Evolutionary conservation across 805 yeast genomes (phyloP).

Genomic region (Yamadazyma scolyti): DNA sequence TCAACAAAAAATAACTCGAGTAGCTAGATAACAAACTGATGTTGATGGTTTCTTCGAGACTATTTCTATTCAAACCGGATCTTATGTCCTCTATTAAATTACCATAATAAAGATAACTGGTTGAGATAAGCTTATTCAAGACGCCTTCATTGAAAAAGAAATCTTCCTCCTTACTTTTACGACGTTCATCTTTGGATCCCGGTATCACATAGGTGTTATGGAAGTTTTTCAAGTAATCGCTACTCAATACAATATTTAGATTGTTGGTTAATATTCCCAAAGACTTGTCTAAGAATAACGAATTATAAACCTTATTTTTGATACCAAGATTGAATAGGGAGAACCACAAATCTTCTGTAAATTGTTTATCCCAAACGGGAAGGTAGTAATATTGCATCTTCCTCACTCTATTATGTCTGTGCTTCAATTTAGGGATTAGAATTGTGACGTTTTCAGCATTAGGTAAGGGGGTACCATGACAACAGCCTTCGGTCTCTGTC

Average conservation of each 20-base stretch:
- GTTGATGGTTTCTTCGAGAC: constrained; percentile 33
- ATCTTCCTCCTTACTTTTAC: constrained; percentile 5
- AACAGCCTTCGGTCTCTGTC: too few species aligned
- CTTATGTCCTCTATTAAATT: constrained; percentile 30
- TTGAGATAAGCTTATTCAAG: constrained; percentile 24
- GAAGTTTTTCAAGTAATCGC: constrained; percentile 13
- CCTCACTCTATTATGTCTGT: not conserved
- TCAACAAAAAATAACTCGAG: constrained; percentile 29
- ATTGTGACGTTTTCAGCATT: constrained; percentile 20
- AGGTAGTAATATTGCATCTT: constrained; percentile 5
- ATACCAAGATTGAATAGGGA: constrained; percentile 19
- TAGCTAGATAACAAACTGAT: constrained; percentile 33
- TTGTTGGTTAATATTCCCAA: constrained; percentile 19
- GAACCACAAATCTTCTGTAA: constrained; percentile 22
- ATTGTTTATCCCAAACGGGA: constrained; percentile 8
- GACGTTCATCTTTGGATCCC: not conserved
- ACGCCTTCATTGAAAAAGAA: constrained; percentile 24
- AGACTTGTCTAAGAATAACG: constrained; percentile 36
- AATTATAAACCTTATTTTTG: constrained; percentile 15
- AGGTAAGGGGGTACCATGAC: constrained; percentile 17
- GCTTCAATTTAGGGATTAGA: constrained; percentile 12
- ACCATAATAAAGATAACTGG: constrained; percentile 33
- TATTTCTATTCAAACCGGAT: constrained; percentile 24
- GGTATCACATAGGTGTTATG: constrained; percentile 10
- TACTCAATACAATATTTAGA: constrained; percentile 10